Percentiles rank a stretch among this genome's conserved stretches.
Conservation (phyloP, 306 rosid species). For the Fragaria iinumae region DNA sequence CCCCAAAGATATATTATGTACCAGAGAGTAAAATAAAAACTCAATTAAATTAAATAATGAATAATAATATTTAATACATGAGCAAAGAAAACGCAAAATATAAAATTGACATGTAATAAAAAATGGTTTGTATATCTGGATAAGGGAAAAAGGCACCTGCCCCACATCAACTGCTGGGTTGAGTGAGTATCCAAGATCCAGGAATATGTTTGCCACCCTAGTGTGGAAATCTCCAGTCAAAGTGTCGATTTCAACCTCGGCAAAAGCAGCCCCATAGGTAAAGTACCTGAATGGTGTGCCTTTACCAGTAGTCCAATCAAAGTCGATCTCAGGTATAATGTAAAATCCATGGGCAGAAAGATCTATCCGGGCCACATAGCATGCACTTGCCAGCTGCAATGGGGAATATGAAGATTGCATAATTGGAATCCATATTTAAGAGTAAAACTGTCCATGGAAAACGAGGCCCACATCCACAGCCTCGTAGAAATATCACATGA, state of each 20-base stretch:
- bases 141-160: slow-evolving; percentile 47
- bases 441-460: slow-evolving; percentile 17
- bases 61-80: too few species aligned
- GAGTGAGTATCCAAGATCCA: slow-evolving; percentile 89
- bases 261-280: slow-evolving; percentile 95
- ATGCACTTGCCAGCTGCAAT: slow-evolving; percentile 74
- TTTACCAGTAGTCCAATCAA: slow-evolving; percentile 76
- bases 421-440: background rate
- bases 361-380: slow-evolving; percentile 79
- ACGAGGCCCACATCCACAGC: background rate
- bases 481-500: background rate
- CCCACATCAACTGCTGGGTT: slow-evolving; percentile 96
- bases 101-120: background rate
- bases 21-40: background rate
- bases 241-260: slow-evolving; percentile 94
- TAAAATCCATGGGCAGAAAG: slow-evolving; percentile 97
- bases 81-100: background rate
- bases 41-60: too few species aligned
- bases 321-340: slow-evolving; percentile 79
- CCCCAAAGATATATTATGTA: background rate
- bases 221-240: slow-evolving; percentile 96
- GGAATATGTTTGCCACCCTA: slow-evolving; percentile 56
- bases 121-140: background rate
- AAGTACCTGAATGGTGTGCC: slow-evolving; percentile 81
- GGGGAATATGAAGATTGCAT: slow-evolving; percentile 18